A percentile compares a stretch with the other conserved stretches of the same genome.
Conservation (phyloP, 2,329 filamentous ascomycete species). For the Fusarium nurragi region DNA sequence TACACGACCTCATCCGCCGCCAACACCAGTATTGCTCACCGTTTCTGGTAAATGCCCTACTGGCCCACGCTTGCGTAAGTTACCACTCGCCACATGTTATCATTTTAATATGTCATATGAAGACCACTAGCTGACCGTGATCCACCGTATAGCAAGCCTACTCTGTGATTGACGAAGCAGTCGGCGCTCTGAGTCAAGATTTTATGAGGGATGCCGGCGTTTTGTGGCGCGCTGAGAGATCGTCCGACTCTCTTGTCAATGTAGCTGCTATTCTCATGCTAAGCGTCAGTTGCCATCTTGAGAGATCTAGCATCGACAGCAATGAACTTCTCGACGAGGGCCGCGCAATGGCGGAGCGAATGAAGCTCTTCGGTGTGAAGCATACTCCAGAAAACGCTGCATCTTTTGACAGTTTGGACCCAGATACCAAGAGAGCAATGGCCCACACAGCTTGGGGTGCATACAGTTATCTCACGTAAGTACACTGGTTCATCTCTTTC, state of each 20-base stretch:
- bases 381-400: conserved; percentile 22
- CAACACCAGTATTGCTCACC: conserved; percentile 44
- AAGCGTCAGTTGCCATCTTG: conserved; percentile 11
- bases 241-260: conserved; percentile 19
- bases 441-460: conserved; percentile 19
- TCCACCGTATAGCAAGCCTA: conserved; percentile 20
- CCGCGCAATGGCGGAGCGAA: conserved; percentile 11
- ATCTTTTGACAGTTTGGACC: conserved; percentile 1
- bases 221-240: conserved; percentile 31
- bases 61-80: conserved; percentile 49
- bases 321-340: conserved; percentile 16
- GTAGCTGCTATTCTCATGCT: conserved; percentile 31
- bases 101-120: background rate
- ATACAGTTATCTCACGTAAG: conserved; percentile 28
- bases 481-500: background rate
- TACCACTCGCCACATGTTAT: background rate
- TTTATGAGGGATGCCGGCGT: conserved; percentile 20
- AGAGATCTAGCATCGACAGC: background rate
- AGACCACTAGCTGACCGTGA: background rate
- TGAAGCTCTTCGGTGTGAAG: conserved; percentile 16
- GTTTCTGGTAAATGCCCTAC: conserved; percentile 47
- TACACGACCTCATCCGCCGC: conserved; percentile 45
- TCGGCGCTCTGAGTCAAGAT: conserved; percentile 3
- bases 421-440: conserved; percentile 12
- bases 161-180: conserved; percentile 10